Conservation (phyloP, 768 basidiomycete species). For the Collybiopsis luxurians region DNA sequence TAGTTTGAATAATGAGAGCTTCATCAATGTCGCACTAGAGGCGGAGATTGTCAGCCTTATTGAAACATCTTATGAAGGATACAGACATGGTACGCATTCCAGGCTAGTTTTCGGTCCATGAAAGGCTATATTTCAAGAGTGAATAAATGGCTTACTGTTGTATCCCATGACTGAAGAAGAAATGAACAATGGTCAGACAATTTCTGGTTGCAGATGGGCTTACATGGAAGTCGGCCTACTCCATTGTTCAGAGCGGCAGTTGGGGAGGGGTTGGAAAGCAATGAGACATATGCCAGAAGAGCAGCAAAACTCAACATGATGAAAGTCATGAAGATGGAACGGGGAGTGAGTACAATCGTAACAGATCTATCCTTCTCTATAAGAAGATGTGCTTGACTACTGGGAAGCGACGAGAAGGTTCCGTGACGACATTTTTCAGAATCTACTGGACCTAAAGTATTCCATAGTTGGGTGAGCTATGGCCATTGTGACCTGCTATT, state of each 20-base stretch:
- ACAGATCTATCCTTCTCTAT: neutral
- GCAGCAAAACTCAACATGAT: constrained; percentile 2
- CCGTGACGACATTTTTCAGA: constrained; percentile 1
- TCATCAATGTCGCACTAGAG: constrained; percentile 61
- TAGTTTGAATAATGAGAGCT: constrained; percentile 45
- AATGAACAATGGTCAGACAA: neutral
- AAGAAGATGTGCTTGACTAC: neutral
- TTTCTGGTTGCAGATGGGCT: too few species aligned
- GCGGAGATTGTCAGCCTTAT: neutral
- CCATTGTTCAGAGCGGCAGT: constrained; percentile 9
- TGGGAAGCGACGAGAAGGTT: neutral
- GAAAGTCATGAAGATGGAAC: neutral
- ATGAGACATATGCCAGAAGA: neutral
- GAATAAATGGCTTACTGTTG: constrained; percentile 43
- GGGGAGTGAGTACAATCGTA: constrained; percentile 1
- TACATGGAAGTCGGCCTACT: constrained; percentile 36
- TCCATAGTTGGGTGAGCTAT: too few species aligned
- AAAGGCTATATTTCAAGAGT: neutral
- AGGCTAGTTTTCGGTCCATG: constrained; percentile 37
- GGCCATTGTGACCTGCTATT: too few species aligned
- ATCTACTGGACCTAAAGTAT: neutral
- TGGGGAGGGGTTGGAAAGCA: neutral
- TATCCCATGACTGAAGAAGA: constrained; percentile 51
- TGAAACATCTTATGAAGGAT: too few species aligned
- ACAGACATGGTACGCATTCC: constrained; percentile 66